Conservation (phyloP, 2,329 filamentous ascomycete genomes). For the Shiraia sp. region DNA sequence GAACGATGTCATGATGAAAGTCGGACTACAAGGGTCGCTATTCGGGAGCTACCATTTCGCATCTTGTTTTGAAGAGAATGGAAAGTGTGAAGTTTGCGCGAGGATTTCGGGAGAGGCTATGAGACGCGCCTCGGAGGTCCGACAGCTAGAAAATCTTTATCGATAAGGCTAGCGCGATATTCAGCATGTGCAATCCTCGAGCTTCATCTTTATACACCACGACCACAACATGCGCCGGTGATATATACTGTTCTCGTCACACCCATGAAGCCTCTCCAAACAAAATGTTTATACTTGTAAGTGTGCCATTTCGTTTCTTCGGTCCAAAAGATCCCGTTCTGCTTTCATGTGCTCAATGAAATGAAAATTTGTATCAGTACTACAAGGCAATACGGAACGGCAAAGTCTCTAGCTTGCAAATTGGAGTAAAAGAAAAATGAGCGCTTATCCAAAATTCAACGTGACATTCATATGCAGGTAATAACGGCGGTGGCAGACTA, state of each 20-base stretch:
- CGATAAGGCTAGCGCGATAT: conserved; percentile 21
- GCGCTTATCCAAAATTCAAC: too few species aligned
- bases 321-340: background rate
- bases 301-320: conserved; percentile 5
- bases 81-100: background rate
- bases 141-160: conserved; percentile 19
- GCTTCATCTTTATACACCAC: conserved; percentile 2
- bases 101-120: background rate
- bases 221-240: conserved; percentile 15
- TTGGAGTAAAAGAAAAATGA: too few species aligned
- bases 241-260: conserved; percentile 9
- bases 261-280: conserved; percentile 31
- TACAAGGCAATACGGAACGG: too few species aligned
- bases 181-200: conserved; percentile 5
- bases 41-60: background rate
- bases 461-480: too few species aligned
- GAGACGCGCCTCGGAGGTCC: conserved; percentile 17
- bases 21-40: background rate
- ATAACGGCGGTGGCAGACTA: conserved; percentile 63
- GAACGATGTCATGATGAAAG: conserved; percentile 39
- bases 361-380: conserved; percentile 7
- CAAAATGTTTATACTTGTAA: conserved; percentile 48
- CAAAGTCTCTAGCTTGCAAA: too few species aligned
- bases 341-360: background rate
- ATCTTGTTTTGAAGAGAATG: background rate